Evolutionary conservation across 225 moss, liverwort and hornwort species (phyloP).

Genomic region (Bryoerythrophyllum caledonicum): DNA sequence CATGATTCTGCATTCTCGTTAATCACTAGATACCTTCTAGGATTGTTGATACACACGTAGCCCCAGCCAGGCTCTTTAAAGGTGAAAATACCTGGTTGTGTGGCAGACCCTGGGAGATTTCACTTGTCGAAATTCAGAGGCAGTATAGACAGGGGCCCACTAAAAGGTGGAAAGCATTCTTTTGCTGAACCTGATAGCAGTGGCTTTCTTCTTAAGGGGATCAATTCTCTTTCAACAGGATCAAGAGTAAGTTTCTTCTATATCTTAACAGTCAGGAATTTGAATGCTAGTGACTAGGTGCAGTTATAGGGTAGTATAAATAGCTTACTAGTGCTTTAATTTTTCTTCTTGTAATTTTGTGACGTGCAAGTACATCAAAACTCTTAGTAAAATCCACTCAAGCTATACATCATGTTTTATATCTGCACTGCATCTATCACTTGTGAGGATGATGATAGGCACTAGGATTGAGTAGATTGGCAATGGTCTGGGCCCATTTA

Average conservation of each 20-base stretch:
- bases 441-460: slow-evolving; percentile 16
- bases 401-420: slow-evolving; percentile 3
- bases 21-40: slow-evolving; percentile 5
- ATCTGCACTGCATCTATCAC: slow-evolving; percentile 15
- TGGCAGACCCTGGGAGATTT: slow-evolving; percentile 41
- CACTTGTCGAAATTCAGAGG: slow-evolving; percentile 57
- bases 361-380: background rate
- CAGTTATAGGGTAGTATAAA: slow-evolving; percentile 16
- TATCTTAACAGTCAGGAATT: slow-evolving; percentile 10
- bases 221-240: slow-evolving; percentile 52
- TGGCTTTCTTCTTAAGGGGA: slow-evolving; percentile 54
- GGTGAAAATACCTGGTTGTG: background rate
- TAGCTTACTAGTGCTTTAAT: background rate
- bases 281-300: slow-evolving; percentile 9
- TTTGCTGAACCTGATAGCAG: slow-evolving; percentile 67
- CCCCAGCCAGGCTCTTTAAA: background rate
- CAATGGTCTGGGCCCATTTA: slow-evolving; percentile 1
- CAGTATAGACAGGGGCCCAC: slow-evolving; percentile 48
- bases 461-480: background rate
- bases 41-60: background rate
- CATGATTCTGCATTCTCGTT: slow-evolving; percentile 4
- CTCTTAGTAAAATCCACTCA: background rate
- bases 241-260: slow-evolving; percentile 50
- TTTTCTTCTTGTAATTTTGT: slow-evolving; percentile 1
- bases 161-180: slow-evolving; percentile 61